Conservation (phyloP, 169 alveolate genomes). For the Toxoplasma gondii region DNA sequence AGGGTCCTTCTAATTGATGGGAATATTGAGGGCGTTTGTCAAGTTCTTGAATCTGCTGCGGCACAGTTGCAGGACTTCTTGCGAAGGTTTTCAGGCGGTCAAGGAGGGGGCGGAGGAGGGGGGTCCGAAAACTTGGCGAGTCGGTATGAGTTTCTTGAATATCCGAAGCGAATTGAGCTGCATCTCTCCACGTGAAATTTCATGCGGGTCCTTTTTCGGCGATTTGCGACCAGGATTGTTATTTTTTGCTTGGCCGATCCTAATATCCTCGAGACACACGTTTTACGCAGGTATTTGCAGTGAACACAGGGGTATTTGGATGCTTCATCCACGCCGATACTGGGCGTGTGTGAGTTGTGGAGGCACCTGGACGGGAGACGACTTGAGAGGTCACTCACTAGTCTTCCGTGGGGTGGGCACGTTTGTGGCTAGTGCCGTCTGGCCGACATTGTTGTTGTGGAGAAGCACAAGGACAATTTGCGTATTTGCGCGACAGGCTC, state of each 20-base stretch:
- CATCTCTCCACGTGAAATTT: conserved; percentile 25
- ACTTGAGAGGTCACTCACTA: no score
- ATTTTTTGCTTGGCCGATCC: neutral
- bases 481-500: neutral
- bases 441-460: neutral
- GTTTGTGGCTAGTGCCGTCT: neutral
- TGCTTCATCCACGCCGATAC: no score
- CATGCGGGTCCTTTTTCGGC: neutral
- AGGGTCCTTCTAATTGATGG: conserved; percentile 60
- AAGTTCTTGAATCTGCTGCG: conserved; percentile 56
- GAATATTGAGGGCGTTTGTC: conserved; percentile 52
- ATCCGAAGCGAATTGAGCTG: conserved; percentile 57
- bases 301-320: neutral
- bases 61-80: conserved; percentile 62
- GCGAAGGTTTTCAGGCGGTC: conserved; percentile 43
- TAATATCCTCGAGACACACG: neutral
- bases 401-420: neutral
- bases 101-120: conserved; percentile 26
- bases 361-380: no score
- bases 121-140: neutral
- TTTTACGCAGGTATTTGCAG: neutral
- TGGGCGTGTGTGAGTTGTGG: no score
- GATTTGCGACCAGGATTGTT: no score
- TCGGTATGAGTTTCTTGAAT: conserved; percentile 60
- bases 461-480: neutral